Percentiles rank a stretch among this genome's conserved stretches.
Evolutionary conservation across 2,329 filamentous ascomycete genomes (phyloP).

Genomic region (Trichoderma sp.): DNA sequence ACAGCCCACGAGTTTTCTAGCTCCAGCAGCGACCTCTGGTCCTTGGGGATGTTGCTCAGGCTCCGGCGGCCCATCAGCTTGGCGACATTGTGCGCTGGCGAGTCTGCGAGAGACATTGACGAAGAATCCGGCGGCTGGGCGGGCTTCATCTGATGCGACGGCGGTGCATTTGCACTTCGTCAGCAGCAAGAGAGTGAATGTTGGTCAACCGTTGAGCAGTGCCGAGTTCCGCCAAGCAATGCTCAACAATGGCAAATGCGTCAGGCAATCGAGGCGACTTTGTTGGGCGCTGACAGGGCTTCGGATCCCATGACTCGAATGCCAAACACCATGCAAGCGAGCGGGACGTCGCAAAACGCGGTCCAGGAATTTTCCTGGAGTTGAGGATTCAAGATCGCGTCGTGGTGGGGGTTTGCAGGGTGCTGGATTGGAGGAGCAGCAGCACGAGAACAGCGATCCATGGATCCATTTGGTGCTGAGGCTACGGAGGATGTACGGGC

Average conservation of each 20-base stretch:
- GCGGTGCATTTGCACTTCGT: constrained; percentile 2
- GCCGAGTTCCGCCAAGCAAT: neutral
- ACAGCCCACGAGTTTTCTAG: constrained; percentile 37
- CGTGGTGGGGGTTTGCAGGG: constrained; percentile 7
- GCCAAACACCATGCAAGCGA: neutral
- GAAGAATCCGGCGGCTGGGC: neutral
- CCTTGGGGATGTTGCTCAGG: constrained; percentile 35
- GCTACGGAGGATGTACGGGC: neutral
- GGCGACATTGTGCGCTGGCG: constrained; percentile 25
- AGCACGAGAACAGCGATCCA: neutral
- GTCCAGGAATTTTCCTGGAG: constrained; percentile 13
- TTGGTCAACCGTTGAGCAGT: neutral
- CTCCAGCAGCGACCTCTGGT: constrained; percentile 40
- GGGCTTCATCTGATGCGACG: neutral
- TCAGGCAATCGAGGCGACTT: neutral
- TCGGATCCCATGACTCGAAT: constrained; percentile 11
- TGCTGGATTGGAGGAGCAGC: neutral
- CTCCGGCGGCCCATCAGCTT: constrained; percentile 29
- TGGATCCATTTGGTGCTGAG: no score
- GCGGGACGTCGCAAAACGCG: constrained; percentile 17
- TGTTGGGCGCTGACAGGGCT: neutral
- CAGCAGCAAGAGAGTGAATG: neutral
- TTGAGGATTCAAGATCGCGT: constrained; percentile 7
- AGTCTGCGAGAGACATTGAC: constrained; percentile 26
- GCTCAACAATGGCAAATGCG: neutral